phyloP scores from a whole-genome alignment of 129 eudicot genomes.

The Artemisia annua region DNA sequence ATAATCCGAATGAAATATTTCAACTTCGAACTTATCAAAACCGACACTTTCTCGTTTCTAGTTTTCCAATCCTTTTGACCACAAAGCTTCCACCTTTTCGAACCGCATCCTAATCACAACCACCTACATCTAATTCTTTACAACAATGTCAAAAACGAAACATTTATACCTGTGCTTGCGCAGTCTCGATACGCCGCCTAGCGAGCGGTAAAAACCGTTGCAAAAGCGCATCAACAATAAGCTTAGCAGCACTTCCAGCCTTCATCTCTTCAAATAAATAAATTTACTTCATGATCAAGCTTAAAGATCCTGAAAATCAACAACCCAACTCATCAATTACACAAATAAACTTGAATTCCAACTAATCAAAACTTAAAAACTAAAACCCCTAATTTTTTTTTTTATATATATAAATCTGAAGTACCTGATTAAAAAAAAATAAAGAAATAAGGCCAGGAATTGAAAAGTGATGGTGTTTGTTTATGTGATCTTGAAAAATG shows the following conservation, averaged over 20 bases:
- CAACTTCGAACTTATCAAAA: neutral
- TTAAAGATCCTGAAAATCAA: constrained; percentile 30
- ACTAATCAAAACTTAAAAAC: no score
- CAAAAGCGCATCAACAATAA: constrained; percentile 90
- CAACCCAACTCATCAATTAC: constrained; percentile 3
- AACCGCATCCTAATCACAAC: neutral
- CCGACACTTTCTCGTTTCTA: neutral
- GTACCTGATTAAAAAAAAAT: constrained; percentile 25
- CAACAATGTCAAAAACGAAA: neutral
- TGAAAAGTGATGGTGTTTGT: neutral
- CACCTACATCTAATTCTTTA: neutral
- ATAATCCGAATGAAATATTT: neutral
- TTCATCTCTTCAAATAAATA: constrained; percentile 33
- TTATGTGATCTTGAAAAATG: no score
- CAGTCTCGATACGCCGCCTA: constrained; percentile 96
- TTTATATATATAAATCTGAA: constrained; percentile 27
- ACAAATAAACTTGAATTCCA: no score
- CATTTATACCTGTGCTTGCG: constrained; percentile 83
- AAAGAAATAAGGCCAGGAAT: neutral
- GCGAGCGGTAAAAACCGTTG: constrained; percentile 99
- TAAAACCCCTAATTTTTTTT: no score
- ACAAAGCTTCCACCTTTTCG: constrained; percentile 1
- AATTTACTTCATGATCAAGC: constrained; percentile 33
- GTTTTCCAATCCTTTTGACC: constrained; percentile 14
- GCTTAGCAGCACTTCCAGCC: constrained; percentile 97